These are phyloP conservation scores for Papiliotrema laurentii DNA, from an alignment of 1,284 basidiomycete genomes.

Conservation along the genomic window DNA sequence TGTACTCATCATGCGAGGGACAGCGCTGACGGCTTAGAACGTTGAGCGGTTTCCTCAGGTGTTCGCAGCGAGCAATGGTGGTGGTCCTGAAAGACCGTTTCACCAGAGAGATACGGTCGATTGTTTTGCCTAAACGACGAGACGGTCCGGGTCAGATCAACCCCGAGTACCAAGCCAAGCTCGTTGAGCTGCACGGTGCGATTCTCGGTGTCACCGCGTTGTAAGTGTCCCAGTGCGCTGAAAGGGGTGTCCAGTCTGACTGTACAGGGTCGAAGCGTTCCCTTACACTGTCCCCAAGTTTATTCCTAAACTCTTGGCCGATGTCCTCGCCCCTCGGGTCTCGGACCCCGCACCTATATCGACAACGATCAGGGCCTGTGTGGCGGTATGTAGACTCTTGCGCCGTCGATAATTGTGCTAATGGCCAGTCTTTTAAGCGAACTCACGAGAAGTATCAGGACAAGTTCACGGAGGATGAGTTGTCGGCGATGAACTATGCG, in stretches of 20 bases:
- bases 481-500: slow-evolving; percentile 80
- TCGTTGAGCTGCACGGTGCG: slow-evolving; percentile 78
- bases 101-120: slow-evolving; percentile 59
- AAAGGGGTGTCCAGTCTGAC: not conserved
- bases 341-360: slow-evolving; percentile 90
- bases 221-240: slow-evolving; percentile 16
- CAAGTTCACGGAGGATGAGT: slow-evolving; percentile 83
- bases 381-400: slow-evolving; percentile 51
- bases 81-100: slow-evolving; percentile 82
- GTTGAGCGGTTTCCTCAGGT: slow-evolving; percentile 83
- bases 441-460: slow-evolving; percentile 63
- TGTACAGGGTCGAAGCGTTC: slow-evolving; percentile 52
- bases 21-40: slow-evolving; percentile 48
- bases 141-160: slow-evolving; percentile 53
- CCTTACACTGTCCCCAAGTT: slow-evolving; percentile 60
- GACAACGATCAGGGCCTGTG: slow-evolving; percentile 81
- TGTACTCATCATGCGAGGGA: not conserved
- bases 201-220: slow-evolving; percentile 68
- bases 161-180: slow-evolving; percentile 65
- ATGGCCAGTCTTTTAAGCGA: slow-evolving; percentile 54
- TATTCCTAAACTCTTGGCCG: slow-evolving; percentile 54
- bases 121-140: slow-evolving; percentile 65
- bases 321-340: slow-evolving; percentile 56
- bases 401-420: slow-evolving; percentile 50
- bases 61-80: slow-evolving; percentile 86